Evolutionary conservation across 257 asterid species (phyloP), one percentile per base, ranked within the genome.

Genomic region (Plectranthus barbatus): DNA sequence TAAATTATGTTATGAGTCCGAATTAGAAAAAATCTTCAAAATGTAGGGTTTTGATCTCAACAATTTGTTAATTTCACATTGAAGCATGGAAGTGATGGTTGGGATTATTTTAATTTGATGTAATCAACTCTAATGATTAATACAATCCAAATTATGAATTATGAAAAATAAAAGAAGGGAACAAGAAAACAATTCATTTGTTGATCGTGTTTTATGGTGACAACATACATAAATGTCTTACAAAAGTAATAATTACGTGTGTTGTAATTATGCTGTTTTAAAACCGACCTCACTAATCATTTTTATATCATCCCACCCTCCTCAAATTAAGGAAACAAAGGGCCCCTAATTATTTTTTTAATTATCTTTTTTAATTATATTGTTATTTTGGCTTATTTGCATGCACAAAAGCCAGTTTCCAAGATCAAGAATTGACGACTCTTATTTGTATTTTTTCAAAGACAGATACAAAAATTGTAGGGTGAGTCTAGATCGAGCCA

Each of bases 191-290:
- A 77, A 72, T 57, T 64, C 56, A 61, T 53, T 68, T 52, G 77
- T 57, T 76, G 84, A 77, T 58, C 71, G 57, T 83, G 89, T 76
- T 78, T 77, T 73, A n/a, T 44, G 79, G 79, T 49, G 82, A 78
- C 82, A 11, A 76, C 36, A 65, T 7, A 73, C 56, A 7, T 3
- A 6, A 50, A 39, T 18, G 14, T 5, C 39, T 15, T n/a, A 41
- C 33, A 57, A 45, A 57, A 47, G 50, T 47, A 56, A 41, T 8
- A 29, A 42, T 26, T 14, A 3, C 2, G 31, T n/a, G 47, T 42
- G 60, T 18, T 42, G 68, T 56, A 66, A 69, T 60, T 62, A 23
- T 72, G 78, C 51, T 76, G 62, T 60, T 47, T 47, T 55, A 48
- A 40, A 41, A 47, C 68, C 53, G 67, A 70, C 79, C 72, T 60